Evolutionary conservation across 352 stramenopile genomes (phyloP).

Genomic region (Phytophthora citrophthora): DNA sequence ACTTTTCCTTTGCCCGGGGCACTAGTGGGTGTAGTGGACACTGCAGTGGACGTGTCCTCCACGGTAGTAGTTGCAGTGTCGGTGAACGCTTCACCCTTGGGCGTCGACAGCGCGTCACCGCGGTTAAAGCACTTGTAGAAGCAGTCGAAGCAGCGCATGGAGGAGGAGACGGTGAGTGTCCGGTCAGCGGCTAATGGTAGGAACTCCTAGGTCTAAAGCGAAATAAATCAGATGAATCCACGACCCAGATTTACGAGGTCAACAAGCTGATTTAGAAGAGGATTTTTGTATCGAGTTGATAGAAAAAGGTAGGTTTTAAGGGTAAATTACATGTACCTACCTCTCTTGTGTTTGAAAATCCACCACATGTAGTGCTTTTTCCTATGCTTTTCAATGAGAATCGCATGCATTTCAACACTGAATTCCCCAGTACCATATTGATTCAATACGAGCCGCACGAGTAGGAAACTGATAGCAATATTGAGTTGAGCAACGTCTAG

Average conservation of each 20-base stretch:
- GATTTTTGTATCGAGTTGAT: neutral
- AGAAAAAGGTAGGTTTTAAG: neutral
- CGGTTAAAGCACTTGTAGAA: slow-evolving; percentile 60
- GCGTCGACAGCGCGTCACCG: slow-evolving; percentile 25
- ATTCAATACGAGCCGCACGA: too few relatives aligned
- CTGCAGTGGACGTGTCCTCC: slow-evolving; percentile 18
- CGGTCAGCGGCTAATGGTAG: slow-evolving; percentile 3
- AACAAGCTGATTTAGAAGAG: neutral
- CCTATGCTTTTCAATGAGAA: neutral
- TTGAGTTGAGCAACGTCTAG: too few relatives aligned
- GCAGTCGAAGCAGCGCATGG: slow-evolving; percentile 76
- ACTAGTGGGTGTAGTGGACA: slow-evolving; percentile 31
- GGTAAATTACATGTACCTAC: slow-evolving; percentile 9
- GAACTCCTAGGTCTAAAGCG: slow-evolving; percentile 1
- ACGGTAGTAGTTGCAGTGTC: slow-evolving; percentile 15
- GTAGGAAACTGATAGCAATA: too few relatives aligned
- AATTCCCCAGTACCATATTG: neutral
- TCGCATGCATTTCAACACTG: neutral
- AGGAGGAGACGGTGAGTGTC: neutral
- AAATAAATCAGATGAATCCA: slow-evolving; percentile 35
- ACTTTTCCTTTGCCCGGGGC: slow-evolving; percentile 53
- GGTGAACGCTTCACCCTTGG: slow-evolving; percentile 27
- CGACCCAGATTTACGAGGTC: slow-evolving; percentile 5
- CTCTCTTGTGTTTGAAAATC: slow-evolving; percentile 13
- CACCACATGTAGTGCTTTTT: slow-evolving; percentile 4